Evolutionary conservation across 2,329 filamentous ascomycete species (phyloP).

Genomic region (Fusarium dimerum): DNA sequence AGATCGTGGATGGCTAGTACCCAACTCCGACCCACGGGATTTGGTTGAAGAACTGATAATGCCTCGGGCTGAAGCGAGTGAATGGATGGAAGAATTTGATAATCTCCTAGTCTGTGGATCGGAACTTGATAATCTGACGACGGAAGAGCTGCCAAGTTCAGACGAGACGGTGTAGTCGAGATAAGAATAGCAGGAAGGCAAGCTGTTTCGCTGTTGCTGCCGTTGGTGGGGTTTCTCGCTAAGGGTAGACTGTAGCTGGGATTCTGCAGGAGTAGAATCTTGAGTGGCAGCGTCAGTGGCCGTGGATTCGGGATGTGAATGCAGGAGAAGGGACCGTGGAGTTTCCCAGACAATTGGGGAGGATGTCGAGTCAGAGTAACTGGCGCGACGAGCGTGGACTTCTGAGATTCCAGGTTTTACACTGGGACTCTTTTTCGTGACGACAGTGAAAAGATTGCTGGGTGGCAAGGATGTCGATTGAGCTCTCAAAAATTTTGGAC

Average conservation of each 20-base stretch:
- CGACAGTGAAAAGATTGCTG: slow-evolving; percentile 44
- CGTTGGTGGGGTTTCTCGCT: slow-evolving; percentile 51
- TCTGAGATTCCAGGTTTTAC: slow-evolving; percentile 61
- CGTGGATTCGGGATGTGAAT: slow-evolving; percentile 46
- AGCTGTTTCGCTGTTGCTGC: slow-evolving; percentile 38
- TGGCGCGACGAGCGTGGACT: slow-evolving; percentile 59
- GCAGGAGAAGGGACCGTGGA: slow-evolving; percentile 42
- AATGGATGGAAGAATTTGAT: slow-evolving; percentile 74
- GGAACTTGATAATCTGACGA: slow-evolving; percentile 42
- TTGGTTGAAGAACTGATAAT: slow-evolving; percentile 52
- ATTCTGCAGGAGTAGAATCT: slow-evolving; percentile 37
- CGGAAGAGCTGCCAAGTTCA: slow-evolving; percentile 49
- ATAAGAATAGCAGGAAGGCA: slow-evolving; percentile 32
- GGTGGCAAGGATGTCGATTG: slow-evolving; percentile 35
- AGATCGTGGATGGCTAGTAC: slow-evolving; percentile 40
- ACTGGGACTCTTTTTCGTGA: slow-evolving; percentile 56
- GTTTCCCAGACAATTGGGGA: slow-evolving; percentile 35
- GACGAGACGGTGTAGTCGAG: slow-evolving; percentile 41
- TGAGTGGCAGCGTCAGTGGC: slow-evolving; percentile 44
- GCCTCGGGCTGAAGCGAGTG: slow-evolving; percentile 62
- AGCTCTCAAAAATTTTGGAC: slow-evolving; percentile 19
- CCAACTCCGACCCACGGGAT: slow-evolving; percentile 53
- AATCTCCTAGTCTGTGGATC: slow-evolving; percentile 63
- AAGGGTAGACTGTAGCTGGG: slow-evolving; percentile 40
- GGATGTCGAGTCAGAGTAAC: slow-evolving; percentile 61